phyloP scores from a whole-genome alignment of 1,284 basidiomycete genomes.

The Trichosporon faecale region DNA sequence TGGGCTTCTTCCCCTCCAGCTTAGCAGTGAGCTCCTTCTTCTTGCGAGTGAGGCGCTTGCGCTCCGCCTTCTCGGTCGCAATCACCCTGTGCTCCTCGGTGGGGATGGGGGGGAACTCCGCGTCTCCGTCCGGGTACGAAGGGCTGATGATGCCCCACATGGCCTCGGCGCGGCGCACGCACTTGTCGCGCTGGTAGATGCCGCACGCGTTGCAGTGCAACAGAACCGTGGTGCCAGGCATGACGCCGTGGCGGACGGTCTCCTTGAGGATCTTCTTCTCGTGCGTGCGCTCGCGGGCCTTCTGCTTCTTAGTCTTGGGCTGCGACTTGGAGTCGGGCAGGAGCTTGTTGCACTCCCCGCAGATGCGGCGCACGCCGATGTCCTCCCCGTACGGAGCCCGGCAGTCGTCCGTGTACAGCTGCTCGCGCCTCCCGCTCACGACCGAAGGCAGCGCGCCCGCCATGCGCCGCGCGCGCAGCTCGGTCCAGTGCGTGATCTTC shows the following conservation, averaged over 20 bases:
- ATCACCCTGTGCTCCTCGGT: not conserved
- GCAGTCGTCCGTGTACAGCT: not conserved
- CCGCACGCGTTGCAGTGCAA: slow-evolving; percentile 2
- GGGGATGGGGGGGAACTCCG: not conserved
- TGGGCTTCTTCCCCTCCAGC: not conserved
- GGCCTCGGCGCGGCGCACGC: not conserved
- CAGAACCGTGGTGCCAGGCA: not conserved
- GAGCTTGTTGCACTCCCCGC: not conserved
- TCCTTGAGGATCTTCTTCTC: not conserved
- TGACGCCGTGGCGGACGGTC: not conserved
- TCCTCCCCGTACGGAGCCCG: not conserved
- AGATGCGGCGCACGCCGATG: not conserved
- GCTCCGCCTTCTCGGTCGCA: not conserved
- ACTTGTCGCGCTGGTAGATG: not conserved
- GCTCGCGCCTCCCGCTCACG: not conserved
- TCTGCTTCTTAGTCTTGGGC: too few relatives aligned
- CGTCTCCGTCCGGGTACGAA: not conserved
- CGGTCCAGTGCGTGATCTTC: not conserved
- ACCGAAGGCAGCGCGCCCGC: not conserved
- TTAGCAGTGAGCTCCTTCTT: not conserved
- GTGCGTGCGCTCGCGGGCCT: not conserved
- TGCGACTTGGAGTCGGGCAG: not conserved
- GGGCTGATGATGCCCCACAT: not conserved
- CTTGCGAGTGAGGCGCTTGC: not conserved
- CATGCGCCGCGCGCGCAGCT: not conserved